Evolutionary conservation across 345 rosid genomes (phyloP).

Genomic region (Brassica rapa): DNA sequence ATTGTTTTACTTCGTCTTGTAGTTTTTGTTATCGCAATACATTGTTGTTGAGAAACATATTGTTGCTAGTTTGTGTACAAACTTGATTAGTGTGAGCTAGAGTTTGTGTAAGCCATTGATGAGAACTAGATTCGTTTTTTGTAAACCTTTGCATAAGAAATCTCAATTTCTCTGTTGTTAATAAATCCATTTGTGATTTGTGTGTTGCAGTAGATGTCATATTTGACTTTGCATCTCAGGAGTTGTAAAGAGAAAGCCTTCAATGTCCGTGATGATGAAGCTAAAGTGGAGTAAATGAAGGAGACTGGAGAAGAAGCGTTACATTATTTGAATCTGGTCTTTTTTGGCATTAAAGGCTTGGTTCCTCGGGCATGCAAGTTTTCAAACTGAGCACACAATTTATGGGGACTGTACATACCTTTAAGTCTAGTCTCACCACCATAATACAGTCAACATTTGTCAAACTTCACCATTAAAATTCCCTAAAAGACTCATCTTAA

Average conservation of each 20-base stretch:
- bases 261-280: neutral
- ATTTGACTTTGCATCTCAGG: constrained; percentile 1
- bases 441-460: constrained; percentile 3
- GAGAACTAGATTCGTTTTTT: neutral
- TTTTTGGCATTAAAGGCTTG: constrained; percentile 12
- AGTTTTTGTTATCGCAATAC: constrained; percentile 17
- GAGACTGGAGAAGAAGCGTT: constrained; percentile 14
- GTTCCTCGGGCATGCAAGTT: constrained; percentile 12
- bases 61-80: constrained; percentile 16
- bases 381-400: neutral
- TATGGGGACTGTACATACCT: neutral
- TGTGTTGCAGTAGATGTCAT: neutral
- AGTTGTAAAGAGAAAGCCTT: neutral
- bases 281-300: constrained; percentile 12
- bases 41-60: constrained; percentile 14
- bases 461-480: neutral
- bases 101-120: constrained; percentile 12
- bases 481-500: neutral
- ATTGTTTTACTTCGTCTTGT: constrained; percentile 16
- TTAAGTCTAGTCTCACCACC: neutral
- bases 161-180: neutral
- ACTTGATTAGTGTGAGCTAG: constrained; percentile 18
- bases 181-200: neutral
- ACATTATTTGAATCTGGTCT: constrained; percentile 25
- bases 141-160: constrained; percentile 11